Conservation (phyloP, 768 basidiomycete species). For the Myochromella boudieri region DNA sequence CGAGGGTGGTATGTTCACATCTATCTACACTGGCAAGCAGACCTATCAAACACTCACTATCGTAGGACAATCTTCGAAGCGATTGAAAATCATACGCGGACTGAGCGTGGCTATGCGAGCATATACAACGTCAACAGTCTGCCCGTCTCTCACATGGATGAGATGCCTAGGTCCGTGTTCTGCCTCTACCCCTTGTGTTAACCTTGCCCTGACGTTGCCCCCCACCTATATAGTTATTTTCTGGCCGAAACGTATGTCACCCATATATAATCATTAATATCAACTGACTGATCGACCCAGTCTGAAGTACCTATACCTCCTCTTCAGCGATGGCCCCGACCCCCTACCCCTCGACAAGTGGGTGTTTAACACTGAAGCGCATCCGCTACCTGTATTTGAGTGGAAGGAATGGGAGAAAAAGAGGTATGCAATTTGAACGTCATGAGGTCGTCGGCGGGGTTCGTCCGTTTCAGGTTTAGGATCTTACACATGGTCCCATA, state of each 20-base stretch:
- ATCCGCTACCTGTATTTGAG: slow-evolving; percentile 72
- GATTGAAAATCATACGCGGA: slow-evolving; percentile 46
- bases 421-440: slow-evolving; percentile 46
- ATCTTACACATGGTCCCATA: background rate
- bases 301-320: slow-evolving; percentile 69
- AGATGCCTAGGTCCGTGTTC: slow-evolving; percentile 51
- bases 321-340: slow-evolving; percentile 68
- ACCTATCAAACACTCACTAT: background rate
- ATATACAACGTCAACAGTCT: slow-evolving; percentile 34
- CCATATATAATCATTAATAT: background rate
- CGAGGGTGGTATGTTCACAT: slow-evolving; percentile 41
- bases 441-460: no score
- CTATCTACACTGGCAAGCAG: background rate
- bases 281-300: slow-evolving; percentile 24
- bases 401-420: slow-evolving; percentile 59
- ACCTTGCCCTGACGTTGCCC: background rate
- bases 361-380: slow-evolving; percentile 71
- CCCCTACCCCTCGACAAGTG: slow-evolving; percentile 50
- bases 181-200: background rate
- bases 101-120: slow-evolving; percentile 46
- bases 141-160: slow-evolving; percentile 33
- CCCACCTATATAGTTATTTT: slow-evolving; percentile 33
- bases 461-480: no score
- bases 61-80: slow-evolving; percentile 41
- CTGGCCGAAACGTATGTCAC: slow-evolving; percentile 41